Evolutionary conservation across 768 basidiomycete species (phyloP), one percentile per base, ranked within the genome.

Genomic region (Leucogyrophana mollusca): DNA sequence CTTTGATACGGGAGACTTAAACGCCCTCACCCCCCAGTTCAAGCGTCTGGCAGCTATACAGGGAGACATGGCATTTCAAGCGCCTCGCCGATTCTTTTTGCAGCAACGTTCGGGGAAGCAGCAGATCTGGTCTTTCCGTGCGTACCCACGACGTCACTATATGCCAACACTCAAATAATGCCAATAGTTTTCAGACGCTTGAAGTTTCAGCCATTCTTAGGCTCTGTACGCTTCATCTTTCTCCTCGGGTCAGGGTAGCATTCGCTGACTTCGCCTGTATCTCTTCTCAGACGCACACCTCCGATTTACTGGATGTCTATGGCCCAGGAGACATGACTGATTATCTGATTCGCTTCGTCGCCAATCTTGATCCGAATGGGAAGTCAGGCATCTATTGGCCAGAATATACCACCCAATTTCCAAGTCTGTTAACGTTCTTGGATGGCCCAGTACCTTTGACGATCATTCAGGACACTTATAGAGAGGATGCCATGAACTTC

Each of bases 61-160:
- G 44, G 77, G 78, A 3, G 78, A 80, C 50, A 63, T 66, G 34
- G 66, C 74, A 11, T 76, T 80, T 64, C 71, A 80, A 48, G 73
- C 68, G 4, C 72, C 77, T 48, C 62, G 76, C 13, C 52, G 77
- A n/a, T 73, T 70, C 57, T 64, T 80, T 53, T 52, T 79, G 34
- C 51, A 72, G 27, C 35, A 68, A 22, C 51, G 62, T 6, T 62
- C 71, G 1, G 62, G 56, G 1, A 70, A 61, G 37, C 69, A 68
- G 52, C 59, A 69, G 11, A 68, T 64, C 6, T 77, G 73, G 72
- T 55, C 47, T 8, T 48, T 33, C 20, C 40, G 47, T 48, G 34
- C 7, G 47, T 48, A 1, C n/a, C n/a, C n/a, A n/a, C n/a, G 3
- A 30, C 13, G 6, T 30, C 27, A 30, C n/a, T n/a, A n/a, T n/a